phyloP scores from a whole-genome alignment of 768 basidiomycete genomes.

The Boletales sp. region DNA sequence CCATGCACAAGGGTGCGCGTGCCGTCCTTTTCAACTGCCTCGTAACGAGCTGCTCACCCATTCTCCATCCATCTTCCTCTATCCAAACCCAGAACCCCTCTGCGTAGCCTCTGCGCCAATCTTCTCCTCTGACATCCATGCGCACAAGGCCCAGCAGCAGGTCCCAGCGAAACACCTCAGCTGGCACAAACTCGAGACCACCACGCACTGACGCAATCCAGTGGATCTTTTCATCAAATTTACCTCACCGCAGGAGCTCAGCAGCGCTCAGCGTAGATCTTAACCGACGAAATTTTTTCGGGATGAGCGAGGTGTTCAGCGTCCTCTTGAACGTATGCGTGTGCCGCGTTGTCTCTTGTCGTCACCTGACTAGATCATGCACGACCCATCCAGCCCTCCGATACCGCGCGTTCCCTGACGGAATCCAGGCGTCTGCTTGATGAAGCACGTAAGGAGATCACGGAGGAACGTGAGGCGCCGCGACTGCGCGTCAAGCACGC shows the following conservation, averaged over 20 bases:
- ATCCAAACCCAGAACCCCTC: conserved; percentile 1
- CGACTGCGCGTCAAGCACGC: conserved; percentile 73
- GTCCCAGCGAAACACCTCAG: conserved; percentile 21
- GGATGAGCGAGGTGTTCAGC: conserved; percentile 72
- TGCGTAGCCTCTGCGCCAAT: conserved; percentile 9
- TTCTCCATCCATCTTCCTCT: conserved; percentile 2
- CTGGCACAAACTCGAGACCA: conserved; percentile 25
- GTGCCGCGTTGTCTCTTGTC: conserved; percentile 1
- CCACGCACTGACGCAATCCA: conserved; percentile 47
- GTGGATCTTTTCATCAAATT: conserved; percentile 74
- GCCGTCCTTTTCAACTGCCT: conserved; percentile 17
- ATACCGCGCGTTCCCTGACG: conserved; percentile 73
- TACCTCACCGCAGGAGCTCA: conserved; percentile 56
- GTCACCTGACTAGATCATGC: conserved; percentile 9
- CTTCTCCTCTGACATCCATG: conserved; percentile 16
- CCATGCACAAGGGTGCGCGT: conserved; percentile 26
- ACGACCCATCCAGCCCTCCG: conserved; percentile 54
- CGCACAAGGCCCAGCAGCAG: conserved; percentile 23
- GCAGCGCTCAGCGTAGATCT: conserved; percentile 58
- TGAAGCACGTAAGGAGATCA: conserved; percentile 73
- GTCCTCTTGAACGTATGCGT: conserved; percentile 68
- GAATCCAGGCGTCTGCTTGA: conserved; percentile 75
- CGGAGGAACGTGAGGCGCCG: conserved; percentile 60
- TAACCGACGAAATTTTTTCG: conserved; percentile 71
- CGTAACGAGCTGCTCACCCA: conserved; percentile 7